A percentile compares a stretch with the other conserved stretches of the same genome.
Conservation (phyloP, 176 grass and related monocot species). For the Hsuehochloa calcarea region DNA sequence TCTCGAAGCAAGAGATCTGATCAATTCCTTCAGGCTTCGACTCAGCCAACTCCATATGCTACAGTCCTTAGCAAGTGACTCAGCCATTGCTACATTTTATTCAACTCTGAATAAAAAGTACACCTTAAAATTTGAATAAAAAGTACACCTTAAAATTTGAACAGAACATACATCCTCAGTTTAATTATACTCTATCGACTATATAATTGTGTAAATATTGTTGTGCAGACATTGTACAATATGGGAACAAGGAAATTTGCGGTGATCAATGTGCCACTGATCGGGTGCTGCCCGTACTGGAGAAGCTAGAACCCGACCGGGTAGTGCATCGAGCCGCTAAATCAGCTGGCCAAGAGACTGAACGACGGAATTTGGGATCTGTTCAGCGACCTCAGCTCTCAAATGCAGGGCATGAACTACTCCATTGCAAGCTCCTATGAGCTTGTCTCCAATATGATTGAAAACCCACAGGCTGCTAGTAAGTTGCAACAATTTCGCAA, state of each 20-base stretch:
- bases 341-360: conserved; percentile 48
- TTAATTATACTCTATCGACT: background rate
- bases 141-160: background rate
- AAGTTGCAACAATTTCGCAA: conserved; percentile 9
- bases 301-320: conserved; percentile 37
- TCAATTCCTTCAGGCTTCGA: background rate
- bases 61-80: background rate
- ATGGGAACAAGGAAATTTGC: conserved; percentile 67
- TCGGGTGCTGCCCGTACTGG: conserved; percentile 52
- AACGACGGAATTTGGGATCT: conserved; percentile 46
- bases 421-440: conserved; percentile 59
- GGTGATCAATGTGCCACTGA: conserved; percentile 44
- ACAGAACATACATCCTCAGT: background rate
- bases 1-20: conserved; percentile 51
- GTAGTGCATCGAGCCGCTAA: conserved; percentile 47
- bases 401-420: conserved; percentile 62
- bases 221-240: conserved; percentile 49
- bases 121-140: background rate
- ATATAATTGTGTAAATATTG: background rate
- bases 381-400: conserved; percentile 38
- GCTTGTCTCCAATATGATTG: conserved; percentile 41
- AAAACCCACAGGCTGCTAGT: conserved; percentile 39
- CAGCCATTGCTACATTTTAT: background rate
- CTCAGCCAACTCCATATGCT: background rate
- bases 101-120: background rate